These are phyloP conservation scores for Malbranchea zuffiana DNA, from an alignment of 2,329 filamentous ascomycete genomes.

Conservation along the genomic window DNA sequence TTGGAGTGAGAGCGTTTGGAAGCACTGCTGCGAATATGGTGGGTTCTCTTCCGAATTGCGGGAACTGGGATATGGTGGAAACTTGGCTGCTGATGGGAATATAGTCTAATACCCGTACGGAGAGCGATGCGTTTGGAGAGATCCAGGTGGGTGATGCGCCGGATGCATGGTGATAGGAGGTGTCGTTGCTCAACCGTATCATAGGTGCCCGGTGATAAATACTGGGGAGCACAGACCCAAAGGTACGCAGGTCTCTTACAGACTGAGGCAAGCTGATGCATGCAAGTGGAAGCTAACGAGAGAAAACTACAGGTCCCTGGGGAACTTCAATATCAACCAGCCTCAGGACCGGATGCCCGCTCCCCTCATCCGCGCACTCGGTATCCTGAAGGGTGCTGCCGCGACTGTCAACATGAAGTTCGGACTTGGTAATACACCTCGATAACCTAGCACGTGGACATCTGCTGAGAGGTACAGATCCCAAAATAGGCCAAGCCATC, in stretches of 20 bases:
- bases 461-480: conserved; percentile 45
- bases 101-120: conserved; percentile 52
- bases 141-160: conserved; percentile 47
- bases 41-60: not conserved
- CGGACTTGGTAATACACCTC: conserved; percentile 62
- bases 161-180: not conserved
- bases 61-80: not conserved
- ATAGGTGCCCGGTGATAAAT: conserved; percentile 73
- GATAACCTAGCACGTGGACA: conserved; percentile 5
- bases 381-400: conserved; percentile 92
- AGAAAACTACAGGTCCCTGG: conserved; percentile 52
- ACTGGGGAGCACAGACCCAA: conserved; percentile 98
- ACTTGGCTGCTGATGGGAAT: not conserved
- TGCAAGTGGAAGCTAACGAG: conserved; percentile 17
- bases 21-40: conserved; percentile 13
- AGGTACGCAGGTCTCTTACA: conserved; percentile 38
- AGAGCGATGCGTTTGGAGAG: conserved; percentile 97
- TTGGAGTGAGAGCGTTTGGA: conserved; percentile 11
- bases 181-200: not conserved
- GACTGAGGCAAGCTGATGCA: conserved; percentile 9
- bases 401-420: conserved; percentile 92
- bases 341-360: conserved; percentile 97
- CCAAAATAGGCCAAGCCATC: conserved; percentile 82
- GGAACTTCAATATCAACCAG: conserved; percentile 99
- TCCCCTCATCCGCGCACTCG: conserved; percentile 83